phyloP scores from a whole-genome alignment of 768 basidiomycete species.

The Pleurotus salmoneostramineus region DNA sequence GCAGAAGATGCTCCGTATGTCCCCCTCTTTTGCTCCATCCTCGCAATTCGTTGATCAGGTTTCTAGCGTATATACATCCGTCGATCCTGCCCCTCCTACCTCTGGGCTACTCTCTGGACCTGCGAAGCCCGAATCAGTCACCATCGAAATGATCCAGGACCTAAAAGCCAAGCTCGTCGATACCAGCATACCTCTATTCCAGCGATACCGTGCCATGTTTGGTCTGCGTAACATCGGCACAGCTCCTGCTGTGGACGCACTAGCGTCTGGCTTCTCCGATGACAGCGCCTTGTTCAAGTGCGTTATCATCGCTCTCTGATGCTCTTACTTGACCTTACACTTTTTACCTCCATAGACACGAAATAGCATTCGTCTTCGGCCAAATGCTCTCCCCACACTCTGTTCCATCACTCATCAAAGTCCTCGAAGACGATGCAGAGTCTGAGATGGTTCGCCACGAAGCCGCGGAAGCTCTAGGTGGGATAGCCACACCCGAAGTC shows the following conservation, averaged over 20 bases:
- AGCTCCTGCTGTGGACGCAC: constrained; percentile 80
- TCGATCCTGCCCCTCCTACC: constrained; percentile 86
- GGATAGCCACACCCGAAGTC: constrained; percentile 92
- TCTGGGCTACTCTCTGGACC: constrained; percentile 56
- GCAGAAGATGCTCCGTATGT: constrained; percentile 33
- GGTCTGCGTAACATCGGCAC: constrained; percentile 92
- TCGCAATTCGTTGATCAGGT: background rate
- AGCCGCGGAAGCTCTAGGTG: constrained; percentile 97
- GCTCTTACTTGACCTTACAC: background rate
- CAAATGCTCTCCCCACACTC: constrained; percentile 89
- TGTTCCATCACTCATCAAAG: constrained; percentile 77
- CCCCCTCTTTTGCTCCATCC: background rate
- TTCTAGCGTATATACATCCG: constrained; percentile 68
- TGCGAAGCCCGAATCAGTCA: constrained; percentile 46
- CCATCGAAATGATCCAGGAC: constrained; percentile 41
- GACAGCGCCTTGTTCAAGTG: constrained; percentile 92
- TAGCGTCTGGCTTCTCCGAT: constrained; percentile 88
- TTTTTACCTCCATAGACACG: constrained; percentile 57
- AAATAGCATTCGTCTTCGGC: constrained; percentile 97
- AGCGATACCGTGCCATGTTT: constrained; percentile 98
- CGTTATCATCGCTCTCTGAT: background rate
- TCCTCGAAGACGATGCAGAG: constrained; percentile 70
- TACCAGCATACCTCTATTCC: constrained; percentile 69
- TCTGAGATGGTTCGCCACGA: constrained; percentile 98
- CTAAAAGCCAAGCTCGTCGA: constrained; percentile 68